Base-by-base conservation (phyloP, 768 basidiomycete genomes). In the Sporobolomyces pararoseus region DNA sequence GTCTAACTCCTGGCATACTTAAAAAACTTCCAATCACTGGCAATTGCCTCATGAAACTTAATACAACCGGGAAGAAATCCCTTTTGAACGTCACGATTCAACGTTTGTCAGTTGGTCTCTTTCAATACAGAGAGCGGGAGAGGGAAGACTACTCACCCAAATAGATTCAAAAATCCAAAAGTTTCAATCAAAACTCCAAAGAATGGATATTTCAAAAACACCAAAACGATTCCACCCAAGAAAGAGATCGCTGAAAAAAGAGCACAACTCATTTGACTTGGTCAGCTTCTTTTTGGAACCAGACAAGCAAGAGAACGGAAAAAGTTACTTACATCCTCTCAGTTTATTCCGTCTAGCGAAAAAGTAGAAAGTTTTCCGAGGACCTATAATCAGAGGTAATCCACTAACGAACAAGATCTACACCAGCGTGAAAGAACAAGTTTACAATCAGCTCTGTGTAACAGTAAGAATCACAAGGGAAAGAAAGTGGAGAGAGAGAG, bases 21-120 rank as follows among this genome's bases (percentile, higher is more conserved):
- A 99, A 80, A 71, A 90, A 79, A 0, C 87, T 90, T 32, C 96
- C 95, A 65, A 99, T 84, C 73, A 96, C 87, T 7, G 96, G 95
- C 53, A 98, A 79, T 81, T 97, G 95, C 65, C 94, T 85, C 72
- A 98, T 81, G 84, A 98, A 97, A n/a, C 91, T 93, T 58, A 99
- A 83, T 64, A 99, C 88, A 69, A 98, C 96, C 9, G 96, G 96
- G 86, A 98, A 98, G 84, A 99, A 99, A 81, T 97, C 95, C 52
- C 95, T 98, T 81, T 53, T n/a, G n/a, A n/a, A n/a, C n/a, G n/a
- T n/a, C n/a, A 49, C 21, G 6, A 51, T 25, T 27, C 50, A 12
- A 10, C 7, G 10, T 10, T 10, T 25, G 12, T 27, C 9, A 29
- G 25, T 44, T 21, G 35, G 52, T 27, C 10, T n/a, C 31, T 29